Conservation (phyloP, 805 yeast species). For the Ogataea paradorogensis region DNA sequence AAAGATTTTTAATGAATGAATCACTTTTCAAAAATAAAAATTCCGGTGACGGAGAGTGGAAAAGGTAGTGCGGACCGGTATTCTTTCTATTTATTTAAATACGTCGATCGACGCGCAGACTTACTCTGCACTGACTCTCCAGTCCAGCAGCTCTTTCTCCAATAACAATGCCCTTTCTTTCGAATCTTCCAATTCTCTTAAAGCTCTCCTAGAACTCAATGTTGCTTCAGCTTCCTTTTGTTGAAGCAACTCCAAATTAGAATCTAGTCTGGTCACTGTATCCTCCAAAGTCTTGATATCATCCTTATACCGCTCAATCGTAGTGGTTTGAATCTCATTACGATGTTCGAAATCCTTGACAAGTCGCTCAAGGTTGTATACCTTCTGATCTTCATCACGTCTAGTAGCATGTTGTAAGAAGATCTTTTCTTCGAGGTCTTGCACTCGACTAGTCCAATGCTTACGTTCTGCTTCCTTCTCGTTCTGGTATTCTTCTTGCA, state of each 20-base stretch:
- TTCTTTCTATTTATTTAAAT: neutral
- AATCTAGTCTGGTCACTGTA: slow-evolving; percentile 45
- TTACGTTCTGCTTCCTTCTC: slow-evolving; percentile 49
- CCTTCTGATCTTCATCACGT: slow-evolving; percentile 50
- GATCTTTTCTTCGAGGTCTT: slow-evolving; percentile 49
- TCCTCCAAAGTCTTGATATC: slow-evolving; percentile 57
- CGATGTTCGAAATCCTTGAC: slow-evolving; percentile 53
- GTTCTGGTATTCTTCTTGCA: slow-evolving; percentile 49
- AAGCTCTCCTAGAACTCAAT: slow-evolving; percentile 42
- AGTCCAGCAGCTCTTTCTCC: slow-evolving; percentile 56
- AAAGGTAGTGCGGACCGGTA: slow-evolving; percentile 5
- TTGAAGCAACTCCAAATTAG: slow-evolving; percentile 41
- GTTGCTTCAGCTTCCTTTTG: slow-evolving; percentile 44
- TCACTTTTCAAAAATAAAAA: slow-evolving; percentile 4
- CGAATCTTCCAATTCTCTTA: slow-evolving; percentile 54
- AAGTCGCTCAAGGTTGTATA: slow-evolving; percentile 48
- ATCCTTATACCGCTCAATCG: slow-evolving; percentile 51
- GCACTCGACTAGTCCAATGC: slow-evolving; percentile 58
- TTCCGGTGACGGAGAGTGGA: slow-evolving; percentile 10
- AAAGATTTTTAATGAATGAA: slow-evolving; percentile 4
- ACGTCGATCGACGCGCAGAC: slow-evolving; percentile 7
- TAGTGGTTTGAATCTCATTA: slow-evolving; percentile 48
- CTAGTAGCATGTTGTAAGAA: slow-evolving; percentile 45
- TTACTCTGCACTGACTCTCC: slow-evolving; percentile 37
- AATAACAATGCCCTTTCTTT: slow-evolving; percentile 50